These are phyloP conservation scores for Skeletonema marinoi DNA, from an alignment of 108 stramenopile genomes.

Conservation along the genomic window DNA sequence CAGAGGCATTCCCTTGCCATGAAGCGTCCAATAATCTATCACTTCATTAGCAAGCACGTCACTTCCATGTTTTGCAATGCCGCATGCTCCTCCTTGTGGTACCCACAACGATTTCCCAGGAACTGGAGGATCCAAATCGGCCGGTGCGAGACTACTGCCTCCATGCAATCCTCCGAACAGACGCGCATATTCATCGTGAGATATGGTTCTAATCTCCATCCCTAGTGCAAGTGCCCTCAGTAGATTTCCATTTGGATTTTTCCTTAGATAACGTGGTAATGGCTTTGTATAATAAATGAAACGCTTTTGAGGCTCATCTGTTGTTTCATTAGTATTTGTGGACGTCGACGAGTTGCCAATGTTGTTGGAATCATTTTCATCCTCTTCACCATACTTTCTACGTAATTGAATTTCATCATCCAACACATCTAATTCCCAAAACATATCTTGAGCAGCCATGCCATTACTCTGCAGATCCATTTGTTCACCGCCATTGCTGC, in stretches of 20 bases:
- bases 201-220: conserved; percentile 82
- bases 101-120: conserved; percentile 73
- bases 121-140: conserved; percentile 58
- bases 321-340: background rate
- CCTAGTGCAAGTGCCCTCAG: conserved; percentile 78
- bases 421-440: conserved; percentile 27
- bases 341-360: background rate
- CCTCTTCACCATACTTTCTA: conserved; percentile 17
- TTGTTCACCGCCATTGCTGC: conserved; percentile 2
- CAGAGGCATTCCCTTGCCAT: conserved; percentile 65
- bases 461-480: conserved; percentile 6
- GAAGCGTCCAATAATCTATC: conserved; percentile 60
- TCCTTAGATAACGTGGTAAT: conserved; percentile 80
- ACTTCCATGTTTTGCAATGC: conserved; percentile 56
- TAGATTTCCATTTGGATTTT: conserved; percentile 87
- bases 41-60: conserved; percentile 47
- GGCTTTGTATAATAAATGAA: conserved; percentile 93
- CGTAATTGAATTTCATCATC: conserved; percentile 25
- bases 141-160: conserved; percentile 54
- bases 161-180: conserved; percentile 77
- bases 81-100: conserved; percentile 79
- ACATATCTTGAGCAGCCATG: background rate
- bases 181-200: conserved; percentile 63
- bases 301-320: conserved; percentile 33
- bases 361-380: background rate